phyloP scores from a whole-genome alignment of 1,284 basidiomycete species.

The Phellopilus nigrolimitatus region DNA sequence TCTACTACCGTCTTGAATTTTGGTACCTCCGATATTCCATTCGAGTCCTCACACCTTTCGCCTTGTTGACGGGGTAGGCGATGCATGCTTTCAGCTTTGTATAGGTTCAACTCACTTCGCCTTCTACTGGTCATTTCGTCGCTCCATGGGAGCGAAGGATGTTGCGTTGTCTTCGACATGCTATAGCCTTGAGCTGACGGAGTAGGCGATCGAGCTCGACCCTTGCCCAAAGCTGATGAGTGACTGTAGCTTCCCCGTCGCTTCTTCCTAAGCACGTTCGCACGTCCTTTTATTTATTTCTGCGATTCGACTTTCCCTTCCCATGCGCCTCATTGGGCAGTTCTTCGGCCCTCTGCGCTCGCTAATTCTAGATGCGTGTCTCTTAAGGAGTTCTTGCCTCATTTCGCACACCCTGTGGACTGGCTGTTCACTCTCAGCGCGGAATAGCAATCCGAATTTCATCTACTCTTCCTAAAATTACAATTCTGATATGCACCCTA shows the following conservation, averaged over 20 bases:
- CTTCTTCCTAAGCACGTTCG: not conserved
- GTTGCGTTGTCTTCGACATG: not conserved
- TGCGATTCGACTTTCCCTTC: not conserved
- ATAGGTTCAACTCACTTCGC: slow-evolving; percentile 8
- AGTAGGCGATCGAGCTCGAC: slow-evolving; percentile 21
- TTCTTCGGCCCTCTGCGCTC: too few species aligned
- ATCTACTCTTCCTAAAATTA: not conserved
- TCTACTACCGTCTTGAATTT: too few species aligned
- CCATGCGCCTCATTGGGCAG: not conserved
- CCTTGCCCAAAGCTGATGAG: slow-evolving; percentile 19
- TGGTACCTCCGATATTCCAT: too few species aligned
- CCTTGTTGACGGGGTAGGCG: not conserved
- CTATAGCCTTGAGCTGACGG: not conserved
- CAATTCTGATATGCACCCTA: not conserved
- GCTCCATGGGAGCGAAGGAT: not conserved
- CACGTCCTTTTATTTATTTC: not conserved
- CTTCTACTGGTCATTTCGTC: not conserved
- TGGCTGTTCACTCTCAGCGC: too few species aligned
- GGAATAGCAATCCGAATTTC: too few species aligned
- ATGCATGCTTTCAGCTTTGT: slow-evolving; percentile 3
- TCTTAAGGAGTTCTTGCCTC: too few species aligned
- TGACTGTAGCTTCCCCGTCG: not conserved
- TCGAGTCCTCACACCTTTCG: not conserved
- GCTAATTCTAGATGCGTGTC: too few species aligned
- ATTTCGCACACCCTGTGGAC: too few species aligned